phyloP scores from a whole-genome alignment of 768 basidiomycete species.

The Coprinopsis cinerea region DNA sequence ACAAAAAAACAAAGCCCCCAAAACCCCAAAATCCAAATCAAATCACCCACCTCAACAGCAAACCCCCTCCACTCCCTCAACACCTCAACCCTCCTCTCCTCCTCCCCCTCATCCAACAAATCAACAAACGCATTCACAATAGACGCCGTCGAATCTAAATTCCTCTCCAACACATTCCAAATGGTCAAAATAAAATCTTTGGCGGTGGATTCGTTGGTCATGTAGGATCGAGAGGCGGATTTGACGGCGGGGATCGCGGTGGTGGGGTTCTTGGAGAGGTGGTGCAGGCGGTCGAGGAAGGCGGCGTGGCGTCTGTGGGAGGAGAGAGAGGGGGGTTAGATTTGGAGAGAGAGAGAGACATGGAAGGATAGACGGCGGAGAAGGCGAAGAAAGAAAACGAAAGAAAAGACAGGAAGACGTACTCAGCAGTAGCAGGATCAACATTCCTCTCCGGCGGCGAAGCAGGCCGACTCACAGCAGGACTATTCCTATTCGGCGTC shows the following conservation, averaged over 20 bases:
- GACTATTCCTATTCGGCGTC: conserved; percentile 17
- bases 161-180: conserved; percentile 56
- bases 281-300: conserved; percentile 59
- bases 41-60: conserved; percentile 60
- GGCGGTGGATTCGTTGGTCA: conserved; percentile 68
- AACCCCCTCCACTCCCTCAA: conserved; percentile 79
- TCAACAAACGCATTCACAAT: conserved; percentile 72
- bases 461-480: conserved; percentile 28
- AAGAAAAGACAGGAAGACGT: too few species aligned
- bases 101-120: conserved; percentile 72
- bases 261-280: conserved; percentile 49
- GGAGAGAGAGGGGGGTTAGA: too few species aligned
- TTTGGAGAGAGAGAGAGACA: too few species aligned
- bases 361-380: too few species aligned
- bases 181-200: conserved; percentile 83
- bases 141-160: conserved; percentile 67
- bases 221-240: conserved; percentile 75
- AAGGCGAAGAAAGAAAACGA: too few species aligned
- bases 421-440: conserved; percentile 55
- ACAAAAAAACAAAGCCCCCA: background rate
- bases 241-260: conserved; percentile 58
- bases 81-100: conserved; percentile 76
- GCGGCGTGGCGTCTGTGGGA: conserved; percentile 55
- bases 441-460: conserved; percentile 38
- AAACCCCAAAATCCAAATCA: background rate